A percentile compares a stretch with the other conserved stretches of the same genome.
Evolutionary conservation across 371 early-diverging fungal species (phyloP).

Genomic region (Batkoa obscura): DNA sequence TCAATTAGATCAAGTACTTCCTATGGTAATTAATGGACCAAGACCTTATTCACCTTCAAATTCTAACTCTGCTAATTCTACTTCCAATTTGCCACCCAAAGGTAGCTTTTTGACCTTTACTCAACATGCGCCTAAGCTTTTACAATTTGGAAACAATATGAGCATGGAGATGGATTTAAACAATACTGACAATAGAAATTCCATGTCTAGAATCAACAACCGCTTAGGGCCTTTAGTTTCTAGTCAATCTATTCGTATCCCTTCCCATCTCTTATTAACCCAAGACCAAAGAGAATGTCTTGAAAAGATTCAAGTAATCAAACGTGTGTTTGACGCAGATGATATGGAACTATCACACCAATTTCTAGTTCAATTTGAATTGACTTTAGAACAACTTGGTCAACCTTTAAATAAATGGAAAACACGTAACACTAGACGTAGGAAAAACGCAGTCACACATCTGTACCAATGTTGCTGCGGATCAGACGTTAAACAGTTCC

Average conservation of each 20-base stretch:
- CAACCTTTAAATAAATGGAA: constrained; percentile 2
- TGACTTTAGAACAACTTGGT: not conserved
- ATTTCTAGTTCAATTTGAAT: not conserved
- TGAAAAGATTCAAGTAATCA: not conserved
- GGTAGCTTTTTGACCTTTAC: not conserved
- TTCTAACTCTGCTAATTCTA: not conserved
- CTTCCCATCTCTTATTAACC: not conserved
- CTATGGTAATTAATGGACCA: constrained; percentile 1
- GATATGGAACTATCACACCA: not conserved
- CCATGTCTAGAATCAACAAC: not conserved
- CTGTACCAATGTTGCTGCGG: constrained; percentile 6
- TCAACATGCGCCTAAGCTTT: not conserved
- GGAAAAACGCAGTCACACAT: not conserved
- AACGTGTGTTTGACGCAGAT: not conserved
- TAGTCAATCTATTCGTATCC: not conserved
- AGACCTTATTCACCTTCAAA: not conserved
- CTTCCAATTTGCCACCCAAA: not conserved
- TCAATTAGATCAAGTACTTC: not conserved
- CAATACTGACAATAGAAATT: not conserved
- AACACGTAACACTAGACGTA: constrained; percentile 1
- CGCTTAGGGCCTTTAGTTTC: not conserved
- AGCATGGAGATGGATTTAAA: not conserved
- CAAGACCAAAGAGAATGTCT: not conserved
- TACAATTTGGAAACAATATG: not conserved
- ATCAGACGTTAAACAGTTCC: constrained; percentile 2